Evolutionary conservation across 164 flowering plant genomes (phyloP).

Genomic region (grape (Vitis vinifera)): DNA sequence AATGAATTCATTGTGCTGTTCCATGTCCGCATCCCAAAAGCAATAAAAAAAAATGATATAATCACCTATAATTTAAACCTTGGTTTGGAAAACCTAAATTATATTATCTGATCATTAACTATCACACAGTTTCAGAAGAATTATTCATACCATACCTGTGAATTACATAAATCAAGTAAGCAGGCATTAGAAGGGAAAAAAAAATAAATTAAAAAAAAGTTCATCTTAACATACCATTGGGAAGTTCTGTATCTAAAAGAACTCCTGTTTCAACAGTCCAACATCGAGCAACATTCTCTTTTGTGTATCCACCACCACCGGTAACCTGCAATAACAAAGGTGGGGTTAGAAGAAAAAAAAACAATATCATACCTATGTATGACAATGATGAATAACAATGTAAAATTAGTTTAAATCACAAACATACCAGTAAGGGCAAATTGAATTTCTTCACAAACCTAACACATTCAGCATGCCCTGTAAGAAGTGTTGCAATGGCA

Average conservation of each 20-base stretch:
- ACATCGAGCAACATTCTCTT: constrained; percentile 98
- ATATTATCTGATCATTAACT: too few species aligned
- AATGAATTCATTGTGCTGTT: too few species aligned
- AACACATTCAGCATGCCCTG: constrained; percentile 98
- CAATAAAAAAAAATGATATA: too few species aligned
- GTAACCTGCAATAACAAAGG: constrained; percentile 61
- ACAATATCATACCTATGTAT: neutral
- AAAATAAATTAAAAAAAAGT: neutral
- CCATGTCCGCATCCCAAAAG: too few species aligned
- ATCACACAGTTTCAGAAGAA: too few species aligned
- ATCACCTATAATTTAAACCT: too few species aligned
- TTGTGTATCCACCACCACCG: constrained; percentile 99
- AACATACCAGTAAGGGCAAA: constrained; percentile 84
- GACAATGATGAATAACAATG: neutral
- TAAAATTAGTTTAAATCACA: neutral
- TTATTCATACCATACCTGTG: too few species aligned
- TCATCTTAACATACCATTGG: constrained; percentile 56
- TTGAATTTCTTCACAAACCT: constrained; percentile 90
- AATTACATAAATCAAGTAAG: neutral
- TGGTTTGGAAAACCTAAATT: too few species aligned
- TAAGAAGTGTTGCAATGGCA: constrained; percentile 10
- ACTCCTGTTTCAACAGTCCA: constrained; percentile 99
- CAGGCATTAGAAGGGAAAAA: neutral
- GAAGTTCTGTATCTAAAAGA: constrained; percentile 87
- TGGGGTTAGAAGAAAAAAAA: too few species aligned